These are phyloP conservation scores for Globisporangium recalcitrans DNA, from an alignment of 352 stramenopile genomes.

Conservation along the genomic window DNA sequence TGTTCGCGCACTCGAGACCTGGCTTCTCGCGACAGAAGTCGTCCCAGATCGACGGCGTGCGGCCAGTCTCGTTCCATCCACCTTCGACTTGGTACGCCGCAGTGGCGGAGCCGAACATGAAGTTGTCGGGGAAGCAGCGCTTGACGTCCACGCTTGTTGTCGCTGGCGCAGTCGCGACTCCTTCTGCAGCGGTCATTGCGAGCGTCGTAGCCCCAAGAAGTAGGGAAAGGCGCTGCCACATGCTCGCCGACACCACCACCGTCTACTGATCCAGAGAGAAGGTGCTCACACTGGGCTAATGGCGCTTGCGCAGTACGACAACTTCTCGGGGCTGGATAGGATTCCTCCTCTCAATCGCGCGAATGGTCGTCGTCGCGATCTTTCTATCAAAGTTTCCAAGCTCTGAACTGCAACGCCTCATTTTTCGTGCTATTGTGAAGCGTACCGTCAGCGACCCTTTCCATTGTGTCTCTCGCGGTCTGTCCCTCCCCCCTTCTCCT, in stretches of 20 bases:
- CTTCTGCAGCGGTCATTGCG: neutral
- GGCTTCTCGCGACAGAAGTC: constrained; percentile 60
- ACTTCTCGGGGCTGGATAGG: neutral
- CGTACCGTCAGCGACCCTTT: too few species aligned
- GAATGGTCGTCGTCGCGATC: too few species aligned
- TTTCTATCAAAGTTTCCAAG: too few species aligned
- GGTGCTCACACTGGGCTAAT: neutral
- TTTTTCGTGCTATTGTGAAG: too few species aligned
- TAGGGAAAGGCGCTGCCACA: neutral
- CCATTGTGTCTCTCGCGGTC: too few species aligned
- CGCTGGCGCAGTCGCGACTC: neutral
- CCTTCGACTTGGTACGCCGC: constrained; percentile 94
- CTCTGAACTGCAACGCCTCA: too few species aligned
- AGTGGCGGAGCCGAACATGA: constrained; percentile 88
- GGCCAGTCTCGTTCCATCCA: constrained; percentile 70
- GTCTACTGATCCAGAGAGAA: neutral
- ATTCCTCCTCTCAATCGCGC: too few species aligned
- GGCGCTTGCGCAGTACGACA: neutral
- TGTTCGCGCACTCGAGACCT: constrained; percentile 74
- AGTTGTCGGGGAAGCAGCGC: constrained; percentile 60
- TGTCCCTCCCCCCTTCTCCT: too few species aligned
- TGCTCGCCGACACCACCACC: neutral
- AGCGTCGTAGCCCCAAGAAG: neutral
- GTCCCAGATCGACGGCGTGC: constrained; percentile 90
- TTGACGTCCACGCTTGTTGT: neutral